Percentiles rank a stretch among this genome's conserved stretches.
Conservation (phyloP, 225 moss, liverwort and hornwort genomes). For the Lunularia cruciata region DNA sequence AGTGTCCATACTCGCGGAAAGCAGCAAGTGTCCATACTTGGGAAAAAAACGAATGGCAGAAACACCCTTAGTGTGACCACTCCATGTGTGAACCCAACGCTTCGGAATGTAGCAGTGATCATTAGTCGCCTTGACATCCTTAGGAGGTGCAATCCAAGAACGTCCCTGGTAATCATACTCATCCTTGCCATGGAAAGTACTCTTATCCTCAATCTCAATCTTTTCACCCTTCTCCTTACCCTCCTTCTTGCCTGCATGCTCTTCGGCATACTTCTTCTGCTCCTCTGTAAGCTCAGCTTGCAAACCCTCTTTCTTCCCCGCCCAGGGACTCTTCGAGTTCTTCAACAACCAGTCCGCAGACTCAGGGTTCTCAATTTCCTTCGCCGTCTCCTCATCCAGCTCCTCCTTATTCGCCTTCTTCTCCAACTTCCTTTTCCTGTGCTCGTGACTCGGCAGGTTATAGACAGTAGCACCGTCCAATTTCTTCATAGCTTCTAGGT, state of each 20-base stretch:
- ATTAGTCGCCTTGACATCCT: constrained; percentile 91
- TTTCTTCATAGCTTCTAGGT: constrained; percentile 47
- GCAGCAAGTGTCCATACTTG: constrained; percentile 83
- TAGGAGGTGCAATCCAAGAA: constrained; percentile 91
- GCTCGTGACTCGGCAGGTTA: constrained; percentile 83
- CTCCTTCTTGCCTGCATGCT: constrained; percentile 78
- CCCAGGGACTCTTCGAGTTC: constrained; percentile 92
- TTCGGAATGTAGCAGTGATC: constrained; percentile 99
- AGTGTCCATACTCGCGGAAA: constrained; percentile 97
- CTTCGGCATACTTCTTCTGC: constrained; percentile 68
- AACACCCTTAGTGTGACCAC: constrained; percentile 95
- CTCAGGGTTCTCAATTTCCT: constrained; percentile 69
- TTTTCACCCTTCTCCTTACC: constrained; percentile 84
- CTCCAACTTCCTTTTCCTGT: constrained; percentile 68
- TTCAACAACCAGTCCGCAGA: constrained; percentile 76
- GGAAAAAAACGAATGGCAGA: constrained; percentile 92
- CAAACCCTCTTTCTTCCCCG: constrained; percentile 67
- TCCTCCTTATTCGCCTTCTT: constrained; percentile 55
- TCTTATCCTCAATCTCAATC: constrained; percentile 72
- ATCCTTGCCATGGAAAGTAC: constrained; percentile 97
- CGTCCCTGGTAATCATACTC: constrained; percentile 93
- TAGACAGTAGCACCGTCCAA: constrained; percentile 81
- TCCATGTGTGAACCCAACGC: constrained; percentile 93
- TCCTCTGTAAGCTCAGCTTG: constrained; percentile 92
- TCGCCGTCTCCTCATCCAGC: constrained; percentile 56